phyloP scores from a whole-genome alignment of 73 alveolate genomes.

The Durusdinium trenchii region DNA sequence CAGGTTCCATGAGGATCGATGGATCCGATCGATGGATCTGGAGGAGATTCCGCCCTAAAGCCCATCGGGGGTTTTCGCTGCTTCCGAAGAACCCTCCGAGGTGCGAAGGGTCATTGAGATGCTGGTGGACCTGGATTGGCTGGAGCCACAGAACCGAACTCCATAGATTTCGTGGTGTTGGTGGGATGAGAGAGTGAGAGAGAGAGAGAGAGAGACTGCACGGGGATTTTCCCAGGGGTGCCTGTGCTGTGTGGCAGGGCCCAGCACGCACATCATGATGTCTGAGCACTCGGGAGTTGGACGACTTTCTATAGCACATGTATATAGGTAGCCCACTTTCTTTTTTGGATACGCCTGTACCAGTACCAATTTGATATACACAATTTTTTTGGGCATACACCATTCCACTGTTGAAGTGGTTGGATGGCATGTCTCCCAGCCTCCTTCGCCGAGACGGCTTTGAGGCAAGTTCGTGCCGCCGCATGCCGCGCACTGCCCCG shows the following conservation, averaged over 20 bases:
- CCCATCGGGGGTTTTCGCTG: not conserved
- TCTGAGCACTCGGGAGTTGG: not conserved
- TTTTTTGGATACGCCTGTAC: not conserved
- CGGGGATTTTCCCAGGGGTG: too few species aligned
- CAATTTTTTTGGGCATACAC: not conserved
- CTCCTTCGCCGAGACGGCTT: not conserved
- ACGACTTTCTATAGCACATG: not conserved
- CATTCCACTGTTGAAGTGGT: not conserved
- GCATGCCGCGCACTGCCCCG: conserved; percentile 37
- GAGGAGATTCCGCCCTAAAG: not conserved
- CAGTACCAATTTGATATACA: not conserved
- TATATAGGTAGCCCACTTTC: not conserved
- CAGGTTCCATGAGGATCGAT: not conserved
- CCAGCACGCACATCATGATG: too few species aligned
- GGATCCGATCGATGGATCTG: not conserved
- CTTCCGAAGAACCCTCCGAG: not conserved
- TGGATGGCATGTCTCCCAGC: not conserved
- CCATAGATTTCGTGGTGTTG: too few species aligned
- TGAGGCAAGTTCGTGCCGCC: conserved; percentile 37
- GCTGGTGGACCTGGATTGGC: conserved; percentile 25
- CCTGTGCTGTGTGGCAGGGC: too few species aligned
- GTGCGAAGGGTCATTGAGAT: conserved; percentile 19
- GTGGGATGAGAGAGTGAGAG: too few species aligned
- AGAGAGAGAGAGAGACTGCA: too few species aligned
- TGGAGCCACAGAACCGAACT: too few species aligned